These are phyloP conservation scores for Fusarium robinianum DNA, from an alignment of 2,329 filamentous ascomycete genomes.

Conservation along the genomic window DNA sequence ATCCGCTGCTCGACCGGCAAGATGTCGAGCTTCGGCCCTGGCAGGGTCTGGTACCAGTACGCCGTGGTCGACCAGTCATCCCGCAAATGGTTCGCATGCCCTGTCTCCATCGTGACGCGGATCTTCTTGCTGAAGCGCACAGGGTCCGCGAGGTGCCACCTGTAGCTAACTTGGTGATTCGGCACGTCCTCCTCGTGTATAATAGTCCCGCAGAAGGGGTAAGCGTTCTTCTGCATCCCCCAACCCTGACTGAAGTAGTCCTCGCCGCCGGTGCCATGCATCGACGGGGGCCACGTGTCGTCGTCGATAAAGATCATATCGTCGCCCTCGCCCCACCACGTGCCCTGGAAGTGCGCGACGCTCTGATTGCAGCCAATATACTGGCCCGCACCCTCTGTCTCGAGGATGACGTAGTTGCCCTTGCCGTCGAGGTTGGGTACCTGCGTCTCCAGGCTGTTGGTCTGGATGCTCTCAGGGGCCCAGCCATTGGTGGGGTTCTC, in stretches of 20 bases:
- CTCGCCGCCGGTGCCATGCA: conserved; percentile 42
- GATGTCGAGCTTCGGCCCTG: conserved; percentile 38
- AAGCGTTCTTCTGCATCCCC: conserved; percentile 45
- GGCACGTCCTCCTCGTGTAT: conserved; percentile 42
- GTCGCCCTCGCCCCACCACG: conserved; percentile 44
- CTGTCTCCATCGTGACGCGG: conserved; percentile 35
- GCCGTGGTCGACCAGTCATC: conserved; percentile 42
- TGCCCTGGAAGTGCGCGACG: conserved; percentile 40
- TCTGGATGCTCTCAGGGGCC: conserved; percentile 39
- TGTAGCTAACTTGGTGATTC: conserved; percentile 40
- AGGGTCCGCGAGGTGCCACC: conserved; percentile 42
- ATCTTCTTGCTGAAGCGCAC: conserved; percentile 40
- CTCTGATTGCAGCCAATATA: conserved; percentile 43
- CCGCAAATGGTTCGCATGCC: conserved; percentile 40
- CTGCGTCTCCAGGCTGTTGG: conserved; percentile 41
- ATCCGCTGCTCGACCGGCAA: conserved; percentile 32
- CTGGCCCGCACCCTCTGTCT: conserved; percentile 38
- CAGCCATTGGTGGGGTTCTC: conserved; percentile 42
- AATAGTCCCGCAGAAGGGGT: conserved; percentile 40
- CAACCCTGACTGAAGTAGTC: conserved; percentile 43
- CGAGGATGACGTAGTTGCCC: conserved; percentile 39
- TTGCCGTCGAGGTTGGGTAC: conserved; percentile 39
- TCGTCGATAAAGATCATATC: conserved; percentile 45
- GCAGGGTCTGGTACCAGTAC: conserved; percentile 42
- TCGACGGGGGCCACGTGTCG: conserved; percentile 41